Evolutionary conservation across 2,329 filamentous ascomycete species (phyloP), one percentile per base, ranked within the genome.

Genomic region (Colletotrichum limetticola): DNA sequence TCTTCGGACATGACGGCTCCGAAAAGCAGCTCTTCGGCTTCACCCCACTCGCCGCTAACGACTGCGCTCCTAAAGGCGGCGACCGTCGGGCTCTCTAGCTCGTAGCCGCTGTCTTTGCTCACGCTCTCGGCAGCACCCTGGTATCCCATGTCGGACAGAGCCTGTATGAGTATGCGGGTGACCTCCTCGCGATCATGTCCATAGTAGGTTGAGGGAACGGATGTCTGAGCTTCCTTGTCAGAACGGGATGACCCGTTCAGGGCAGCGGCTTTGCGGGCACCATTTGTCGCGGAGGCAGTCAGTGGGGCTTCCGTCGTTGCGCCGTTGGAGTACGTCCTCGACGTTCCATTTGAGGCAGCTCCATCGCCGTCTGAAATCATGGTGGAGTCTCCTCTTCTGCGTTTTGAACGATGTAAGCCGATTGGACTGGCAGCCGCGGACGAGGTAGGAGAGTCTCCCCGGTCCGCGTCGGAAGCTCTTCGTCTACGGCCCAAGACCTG

Each of bases 161-260:
- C 94, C 83, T 99, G 97, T 78, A 99, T 97, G 78, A 99, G 84
- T 75, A 98, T 93, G 66, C 97, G 89, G 5, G 96, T 97, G 57
- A 98, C 93, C 84, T 99, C 96, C 85, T 98, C 95, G 80, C 95
- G 91, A 80, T 97, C 91, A 80, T 98, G 96, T 22, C 95, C 95
- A 79, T 91, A 93, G 81, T 97, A 98, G 32, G 81, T 83, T 57
- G 77, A 71, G 46, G 66, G 69, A 55, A 19, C 42, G 66, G 80
- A 79, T 46, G 82, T 81, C 72, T 78, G 77, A 72, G 77, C 77
- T 75, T 81, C 80, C 71, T 69, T 74, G 55, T 53, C 67, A 42
- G 62, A 74, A 74, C 74, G 77, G 46, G 75, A 79, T 69, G 74
- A 75, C 42, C 75, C 75, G 30, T 76, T 76, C 55, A 66, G 24